phyloP scores from a whole-genome alignment of 2,329 filamentous ascomycete genomes.

The Aspergillus floridensis region DNA sequence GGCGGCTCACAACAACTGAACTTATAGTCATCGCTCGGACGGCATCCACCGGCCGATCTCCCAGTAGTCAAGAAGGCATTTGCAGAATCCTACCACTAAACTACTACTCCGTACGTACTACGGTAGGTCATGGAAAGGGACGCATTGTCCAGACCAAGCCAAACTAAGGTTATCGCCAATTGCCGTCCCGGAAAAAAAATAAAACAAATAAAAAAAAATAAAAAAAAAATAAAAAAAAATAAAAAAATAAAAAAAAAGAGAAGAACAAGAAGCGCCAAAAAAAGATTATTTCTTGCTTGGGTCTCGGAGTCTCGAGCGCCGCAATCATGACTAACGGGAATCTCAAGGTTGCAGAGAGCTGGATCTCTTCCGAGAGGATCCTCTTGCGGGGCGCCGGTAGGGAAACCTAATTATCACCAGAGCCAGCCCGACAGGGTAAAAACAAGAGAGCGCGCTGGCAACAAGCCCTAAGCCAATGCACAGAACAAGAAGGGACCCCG shows the following conservation, averaged over 20 bases:
- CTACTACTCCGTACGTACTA: neutral
- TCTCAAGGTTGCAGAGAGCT: neutral
- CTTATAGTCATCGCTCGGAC: neutral
- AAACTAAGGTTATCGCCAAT: conserved; percentile 23
- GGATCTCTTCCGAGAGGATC: conserved; percentile 14
- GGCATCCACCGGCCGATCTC: neutral
- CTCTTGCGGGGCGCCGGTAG: conserved; percentile 10
- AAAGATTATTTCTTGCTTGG: too few species aligned
- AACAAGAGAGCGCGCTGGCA: neutral
- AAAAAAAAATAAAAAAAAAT: neutral
- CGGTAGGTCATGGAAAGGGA: conserved; percentile 12
- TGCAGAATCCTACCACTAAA: neutral
- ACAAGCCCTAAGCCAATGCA: neutral
- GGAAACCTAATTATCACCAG: conserved; percentile 5
- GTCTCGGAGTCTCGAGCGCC: neutral
- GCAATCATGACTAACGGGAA: conserved; percentile 5
- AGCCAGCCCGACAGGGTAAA: neutral
- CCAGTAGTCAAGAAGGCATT: neutral
- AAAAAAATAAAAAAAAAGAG: too few species aligned
- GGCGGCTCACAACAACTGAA: neutral
- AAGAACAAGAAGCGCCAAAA: too few species aligned
- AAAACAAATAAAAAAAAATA: too few species aligned
- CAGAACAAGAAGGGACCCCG: neutral
- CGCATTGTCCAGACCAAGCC: conserved; percentile 10
- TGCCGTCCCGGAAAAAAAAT: conserved; percentile 23